A percentile compares a stretch with the other conserved stretches of the same genome.
Evolutionary conservation across 495 filamentous ascomycete genomes (phyloP).

Genomic region (Neurospora terricola): DNA sequence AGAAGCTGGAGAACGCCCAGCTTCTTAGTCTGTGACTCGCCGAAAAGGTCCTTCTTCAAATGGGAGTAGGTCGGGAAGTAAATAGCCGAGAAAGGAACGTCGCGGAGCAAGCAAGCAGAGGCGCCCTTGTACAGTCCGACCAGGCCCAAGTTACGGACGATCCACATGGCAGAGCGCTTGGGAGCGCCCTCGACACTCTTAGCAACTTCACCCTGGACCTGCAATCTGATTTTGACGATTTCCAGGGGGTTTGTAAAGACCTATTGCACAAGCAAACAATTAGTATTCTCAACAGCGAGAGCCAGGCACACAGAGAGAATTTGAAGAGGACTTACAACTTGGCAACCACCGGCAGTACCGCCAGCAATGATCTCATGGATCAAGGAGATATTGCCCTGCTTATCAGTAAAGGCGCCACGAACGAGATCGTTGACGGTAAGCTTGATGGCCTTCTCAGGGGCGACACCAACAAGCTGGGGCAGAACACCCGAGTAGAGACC

Average conservation of each 20-base stretch:
- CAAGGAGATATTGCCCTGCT: conserved; percentile 63
- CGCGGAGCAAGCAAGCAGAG: conserved; percentile 88
- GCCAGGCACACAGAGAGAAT: background rate
- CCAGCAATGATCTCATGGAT: conserved; percentile 73
- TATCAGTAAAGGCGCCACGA: conserved; percentile 63
- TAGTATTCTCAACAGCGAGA: conserved; percentile 3
- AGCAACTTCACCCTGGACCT: conserved; percentile 92
- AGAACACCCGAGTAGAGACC: conserved; percentile 91
- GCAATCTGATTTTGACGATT: conserved; percentile 97
- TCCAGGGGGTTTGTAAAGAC: conserved; percentile 96
- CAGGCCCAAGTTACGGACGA: conserved; percentile 90
- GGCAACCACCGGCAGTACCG: conserved; percentile 84
- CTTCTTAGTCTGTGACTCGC: conserved; percentile 79
- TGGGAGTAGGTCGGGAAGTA: conserved; percentile 97
- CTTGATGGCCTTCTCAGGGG: conserved; percentile 98
- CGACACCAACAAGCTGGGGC: conserved; percentile 91
- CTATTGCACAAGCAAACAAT: conserved; percentile 30
- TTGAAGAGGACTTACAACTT: conserved; percentile 64
- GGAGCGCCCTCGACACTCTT: conserved; percentile 78
- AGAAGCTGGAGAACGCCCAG: conserved; percentile 89
- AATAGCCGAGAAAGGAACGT: conserved; percentile 95
- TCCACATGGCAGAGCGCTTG: conserved; percentile 91
- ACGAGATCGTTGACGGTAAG: conserved; percentile 95
- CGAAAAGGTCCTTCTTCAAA: conserved; percentile 86
- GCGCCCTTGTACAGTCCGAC: conserved; percentile 95